Base-by-base conservation (phyloP, 2,329 filamentous ascomycete species). In the Stagonosporopsis tanaceti region DNA sequence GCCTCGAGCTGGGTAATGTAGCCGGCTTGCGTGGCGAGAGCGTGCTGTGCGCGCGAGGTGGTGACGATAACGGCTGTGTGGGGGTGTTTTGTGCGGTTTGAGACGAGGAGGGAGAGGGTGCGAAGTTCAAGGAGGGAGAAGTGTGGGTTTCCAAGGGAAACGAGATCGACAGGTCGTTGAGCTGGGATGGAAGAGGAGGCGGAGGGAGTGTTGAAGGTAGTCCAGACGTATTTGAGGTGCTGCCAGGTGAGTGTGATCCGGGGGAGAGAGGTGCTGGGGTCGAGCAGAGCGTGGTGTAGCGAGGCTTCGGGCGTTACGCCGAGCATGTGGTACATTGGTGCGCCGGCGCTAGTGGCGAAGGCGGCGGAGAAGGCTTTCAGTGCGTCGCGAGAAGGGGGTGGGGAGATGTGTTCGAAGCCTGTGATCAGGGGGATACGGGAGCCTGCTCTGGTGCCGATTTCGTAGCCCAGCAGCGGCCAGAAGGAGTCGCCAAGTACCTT, bases 61-160 rank as follows among this genome's bases (percentile, higher is more conserved):
- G 60, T 62, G 6, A 62, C 46, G 2, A 62, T 52, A 6, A 62
- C 32, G 4, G 41, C 11, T 7, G 50, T 48, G 20, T 27, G 17
- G 0, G 25, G n/a, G 27, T 58, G 46, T 44, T 53, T 79, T 0
- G 6, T 64, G 3, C 65, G 65, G 0, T 66, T 65, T 2, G 45
- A 22, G 30, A 72, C 76, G 6, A 80, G 65, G 0, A 35, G n/a
- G 0, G 69, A 63, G 3, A 81, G 71, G 4, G 79, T 9, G 7
- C n/a, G 22, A 14, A 47, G 15, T 15, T 47, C 79, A n/a, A 66
- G 62, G 0, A 76, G 53, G 0, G 79, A 77, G 53, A 81, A 80
- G 50, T 81, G 79, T 1, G 80, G 80, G 41, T 81, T 82, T 1
- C 80, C 80, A 0, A 82, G 66, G 1, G 79, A 81, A 0, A 81